Conservation (phyloP, 257 asterid genomes). For the Plectranthus barbatus region DNA sequence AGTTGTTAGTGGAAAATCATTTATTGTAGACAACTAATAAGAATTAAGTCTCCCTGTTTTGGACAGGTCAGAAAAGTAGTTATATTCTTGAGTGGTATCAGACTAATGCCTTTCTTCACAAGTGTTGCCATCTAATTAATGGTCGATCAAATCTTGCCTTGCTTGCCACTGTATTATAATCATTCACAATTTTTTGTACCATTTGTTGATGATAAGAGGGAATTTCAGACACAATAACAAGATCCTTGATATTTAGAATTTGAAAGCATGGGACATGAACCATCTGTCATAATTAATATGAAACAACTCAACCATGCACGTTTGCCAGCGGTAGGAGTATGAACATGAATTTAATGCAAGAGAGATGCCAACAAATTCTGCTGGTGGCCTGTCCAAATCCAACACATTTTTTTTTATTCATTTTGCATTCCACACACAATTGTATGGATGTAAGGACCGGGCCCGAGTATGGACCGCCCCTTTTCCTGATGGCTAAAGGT, state of each 20-base stretch:
- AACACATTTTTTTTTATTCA: not conserved
- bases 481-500: not conserved
- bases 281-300: slow-evolving; percentile 12
- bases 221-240: not conserved
- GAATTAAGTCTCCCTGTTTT: too few relatives aligned
- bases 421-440: too few relatives aligned
- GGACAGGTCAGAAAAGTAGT: too few relatives aligned
- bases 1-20: not conserved
- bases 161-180: too few relatives aligned
- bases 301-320: slow-evolving; percentile 14
- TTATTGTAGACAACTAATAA: too few relatives aligned
- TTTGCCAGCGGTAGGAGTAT: slow-evolving; percentile 1
- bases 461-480: too few relatives aligned
- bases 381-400: slow-evolving; percentile 30
- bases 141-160: too few relatives aligned
- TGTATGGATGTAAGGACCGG: too few relatives aligned
- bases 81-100: too few relatives aligned
- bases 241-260: not conserved
- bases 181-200: not conserved
- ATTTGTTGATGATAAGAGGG: not conserved
- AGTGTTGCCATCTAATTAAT: not conserved
- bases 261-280: slow-evolving; percentile 11
- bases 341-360: slow-evolving; percentile 5
- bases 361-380: slow-evolving; percentile 7
- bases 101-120: too few relatives aligned